Evolutionary conservation across 2,329 filamentous ascomycete species (phyloP), one percentile per base, ranked within the genome.

Genomic region (Alternaria hordeiaustralica): DNA sequence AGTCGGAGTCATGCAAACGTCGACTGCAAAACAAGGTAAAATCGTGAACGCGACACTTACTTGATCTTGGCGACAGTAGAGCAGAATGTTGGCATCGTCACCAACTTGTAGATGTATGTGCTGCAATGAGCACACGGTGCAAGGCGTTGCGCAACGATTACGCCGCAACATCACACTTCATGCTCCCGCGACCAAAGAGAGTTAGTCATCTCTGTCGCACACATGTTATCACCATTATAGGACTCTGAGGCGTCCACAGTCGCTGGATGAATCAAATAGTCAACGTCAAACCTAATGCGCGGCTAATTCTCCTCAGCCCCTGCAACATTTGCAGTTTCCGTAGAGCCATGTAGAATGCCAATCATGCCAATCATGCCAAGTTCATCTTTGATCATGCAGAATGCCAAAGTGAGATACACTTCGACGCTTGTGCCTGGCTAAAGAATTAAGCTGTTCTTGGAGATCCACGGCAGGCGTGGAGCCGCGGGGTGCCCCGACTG

Each of bases 381-480:
- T 55, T 5, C n/a, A 13, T 15, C n/a, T 18, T 25, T 21, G 49
- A 30, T 6, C 11, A 9, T 41, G 8, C 23, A 12, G 20, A 23
- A n/a, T 53, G 49, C 20, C 5, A 25, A 36, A 5, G 28, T n/a
- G n/a, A 25, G 20, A 11, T 28, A 26, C 20, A n/a, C 45, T 25
- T 54, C 50, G 28, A 59, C 50, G 50, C 57, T 60, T 60, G 58
- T 60, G 47, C 44, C 50, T 60, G 50, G 58, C 58, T 56, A 60
- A 60, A 44, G 10, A 4, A 6, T 51, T n/a, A 41, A 50, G 50
- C 30, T 50, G 58, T 50, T 60, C 50, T 20, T 50, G 25, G 44
- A 23, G 56, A 63, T 60, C 30, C 20, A 58, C 55, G 46, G 59
- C 23, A 60, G 36, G 26, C 56, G 50, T 50, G 49, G 49, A 53